Evolutionary conservation across 129 eudicot species (phyloP).

Genomic region (Pulicaria dysenterica): DNA sequence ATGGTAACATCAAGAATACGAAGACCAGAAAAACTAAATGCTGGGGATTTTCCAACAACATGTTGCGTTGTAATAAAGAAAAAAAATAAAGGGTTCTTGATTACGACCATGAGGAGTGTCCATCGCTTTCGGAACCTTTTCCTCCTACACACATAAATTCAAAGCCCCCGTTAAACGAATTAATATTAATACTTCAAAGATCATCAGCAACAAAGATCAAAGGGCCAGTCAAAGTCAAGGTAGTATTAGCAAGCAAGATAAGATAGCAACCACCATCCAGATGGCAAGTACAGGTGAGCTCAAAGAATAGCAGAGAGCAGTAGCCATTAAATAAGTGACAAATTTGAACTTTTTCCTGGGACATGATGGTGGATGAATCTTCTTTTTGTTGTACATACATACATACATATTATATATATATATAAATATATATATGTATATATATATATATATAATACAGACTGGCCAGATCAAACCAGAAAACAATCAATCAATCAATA

Average conservation of each 20-base stretch:
- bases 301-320: constrained; percentile 26
- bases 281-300: constrained; percentile 38
- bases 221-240: constrained; percentile 18
- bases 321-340: constrained; percentile 46
- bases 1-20: constrained; percentile 29
- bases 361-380: constrained; percentile 40
- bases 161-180: neutral
- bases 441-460: constrained; percentile 17
- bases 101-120: constrained; percentile 69
- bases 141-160: constrained; percentile 62
- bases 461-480: constrained; percentile 27
- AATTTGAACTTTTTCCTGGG: constrained; percentile 40
- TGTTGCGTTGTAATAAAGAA: constrained; percentile 20
- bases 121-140: constrained; percentile 71
- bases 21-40: constrained; percentile 30
- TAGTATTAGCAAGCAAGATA: constrained; percentile 33
- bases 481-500: constrained; percentile 17
- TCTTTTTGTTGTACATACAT: constrained; percentile 34
- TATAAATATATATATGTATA: constrained; percentile 23
- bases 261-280: constrained; percentile 29
- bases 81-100: constrained; percentile 30
- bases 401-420: constrained; percentile 19
- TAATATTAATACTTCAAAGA: constrained; percentile 16
- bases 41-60: constrained; percentile 37
- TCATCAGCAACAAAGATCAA: constrained; percentile 31